These are phyloP conservation scores for Agrostemma githago DNA, from an alignment of 148 eudicot genomes.

Conservation along the genomic window DNA sequence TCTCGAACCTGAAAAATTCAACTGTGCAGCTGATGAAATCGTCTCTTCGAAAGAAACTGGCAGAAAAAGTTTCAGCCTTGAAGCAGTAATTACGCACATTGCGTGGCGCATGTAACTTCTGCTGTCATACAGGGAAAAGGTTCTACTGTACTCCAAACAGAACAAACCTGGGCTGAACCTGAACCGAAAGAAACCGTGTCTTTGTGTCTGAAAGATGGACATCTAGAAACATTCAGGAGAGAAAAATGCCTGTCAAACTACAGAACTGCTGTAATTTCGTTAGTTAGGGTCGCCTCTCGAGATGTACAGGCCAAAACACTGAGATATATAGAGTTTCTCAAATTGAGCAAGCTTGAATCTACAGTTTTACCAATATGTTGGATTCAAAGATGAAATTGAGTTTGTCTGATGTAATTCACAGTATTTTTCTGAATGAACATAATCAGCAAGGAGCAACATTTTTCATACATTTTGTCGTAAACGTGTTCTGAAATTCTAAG, in stretches of 20 bases:
- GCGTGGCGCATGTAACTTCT: background rate
- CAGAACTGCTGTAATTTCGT: background rate
- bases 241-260: background rate
- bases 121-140: background rate
- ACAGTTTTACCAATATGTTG: background rate
- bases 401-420: background rate
- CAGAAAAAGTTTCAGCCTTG: background rate
- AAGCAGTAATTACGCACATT: background rate
- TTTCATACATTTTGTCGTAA: background rate
- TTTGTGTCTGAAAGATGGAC: background rate
- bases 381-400: background rate
- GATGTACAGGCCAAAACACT: background rate
- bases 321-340: background rate
- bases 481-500: conserved; percentile 1
- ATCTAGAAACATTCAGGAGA: background rate
- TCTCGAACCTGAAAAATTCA: background rate
- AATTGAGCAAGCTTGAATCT: background rate
- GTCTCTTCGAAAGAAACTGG: background rate
- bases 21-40: background rate
- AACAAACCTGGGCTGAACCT: background rate
- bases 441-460: background rate
- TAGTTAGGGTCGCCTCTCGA: background rate
- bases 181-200: background rate
- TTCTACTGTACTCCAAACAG: background rate
- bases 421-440: background rate